Conservation (phyloP, 2,329 filamentous ascomycete species). For the Rhynchosporium agropyri region DNA sequence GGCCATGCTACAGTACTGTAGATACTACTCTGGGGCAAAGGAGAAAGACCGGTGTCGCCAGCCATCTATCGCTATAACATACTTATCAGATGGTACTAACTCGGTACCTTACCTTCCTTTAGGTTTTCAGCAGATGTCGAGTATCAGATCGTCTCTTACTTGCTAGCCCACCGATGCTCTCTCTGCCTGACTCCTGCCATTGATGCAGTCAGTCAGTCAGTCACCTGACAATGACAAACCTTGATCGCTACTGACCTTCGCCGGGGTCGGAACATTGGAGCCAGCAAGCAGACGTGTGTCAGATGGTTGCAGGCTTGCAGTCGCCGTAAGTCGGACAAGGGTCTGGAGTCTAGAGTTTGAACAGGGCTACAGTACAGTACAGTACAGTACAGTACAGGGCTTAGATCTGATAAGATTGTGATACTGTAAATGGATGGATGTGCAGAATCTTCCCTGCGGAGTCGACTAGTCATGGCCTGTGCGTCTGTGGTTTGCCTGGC, state of each 20-base stretch:
- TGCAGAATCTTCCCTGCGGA: slow-evolving; percentile 35
- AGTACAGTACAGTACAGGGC: slow-evolving; percentile 35
- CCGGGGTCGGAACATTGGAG: neutral
- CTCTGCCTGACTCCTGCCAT: neutral
- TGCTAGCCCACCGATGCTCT: neutral
- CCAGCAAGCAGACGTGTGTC: neutral
- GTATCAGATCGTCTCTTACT: slow-evolving; percentile 6
- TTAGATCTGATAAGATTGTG: slow-evolving; percentile 58
- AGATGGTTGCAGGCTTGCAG: neutral
- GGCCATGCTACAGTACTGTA: no score
- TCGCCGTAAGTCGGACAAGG: neutral
- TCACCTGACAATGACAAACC: neutral
- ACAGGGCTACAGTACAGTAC: neutral
- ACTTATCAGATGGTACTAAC: slow-evolving; percentile 31
- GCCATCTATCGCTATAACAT: no score
- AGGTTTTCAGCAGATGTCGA: no score
- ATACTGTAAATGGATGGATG: slow-evolving; percentile 1
- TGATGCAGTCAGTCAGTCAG: neutral
- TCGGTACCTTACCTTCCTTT: slow-evolving; percentile 39
- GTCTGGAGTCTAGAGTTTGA: neutral
- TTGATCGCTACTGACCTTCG: neutral
- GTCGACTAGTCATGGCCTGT: neutral
- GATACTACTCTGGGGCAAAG: no score
- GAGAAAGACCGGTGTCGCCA: no score
- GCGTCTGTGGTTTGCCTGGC: slow-evolving; percentile 2